Conservation (phyloP, 2,329 filamentous ascomycete genomes). For the Fusarium beomiforme region DNA sequence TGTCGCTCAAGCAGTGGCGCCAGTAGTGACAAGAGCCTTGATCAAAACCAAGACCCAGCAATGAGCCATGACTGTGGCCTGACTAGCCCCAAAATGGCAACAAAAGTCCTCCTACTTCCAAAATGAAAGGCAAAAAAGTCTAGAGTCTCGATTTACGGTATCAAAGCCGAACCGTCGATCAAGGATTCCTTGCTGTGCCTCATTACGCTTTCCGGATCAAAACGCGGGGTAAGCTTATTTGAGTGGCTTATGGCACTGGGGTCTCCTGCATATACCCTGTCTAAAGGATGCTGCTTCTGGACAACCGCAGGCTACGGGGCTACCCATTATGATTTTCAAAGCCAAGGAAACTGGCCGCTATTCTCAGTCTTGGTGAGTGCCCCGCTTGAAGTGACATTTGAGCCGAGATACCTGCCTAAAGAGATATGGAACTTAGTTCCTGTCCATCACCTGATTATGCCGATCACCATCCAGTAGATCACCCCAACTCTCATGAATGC, state of each 20-base stretch:
- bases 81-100: no score
- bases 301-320: background rate
- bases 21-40: no score
- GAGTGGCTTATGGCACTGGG: background rate
- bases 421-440: background rate
- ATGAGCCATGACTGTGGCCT: no score
- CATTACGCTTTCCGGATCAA: background rate
- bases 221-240: background rate
- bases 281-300: background rate
- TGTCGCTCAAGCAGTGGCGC: no score
- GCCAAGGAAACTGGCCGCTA: background rate
- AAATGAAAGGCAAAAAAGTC: no score
- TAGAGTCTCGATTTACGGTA: accelerated
- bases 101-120: no score
- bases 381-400: background rate
- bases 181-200: background rate
- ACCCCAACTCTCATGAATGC: background rate
- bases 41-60: no score
- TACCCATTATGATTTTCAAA: background rate
- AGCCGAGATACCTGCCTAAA: background rate
- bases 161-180: no score
- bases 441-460: background rate
- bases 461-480: background rate
- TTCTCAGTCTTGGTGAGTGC: background rate
- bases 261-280: background rate